Base-by-base conservation (phyloP, 2,329 filamentous ascomycete genomes). In the Beauveria rudraprayagi region DNA sequence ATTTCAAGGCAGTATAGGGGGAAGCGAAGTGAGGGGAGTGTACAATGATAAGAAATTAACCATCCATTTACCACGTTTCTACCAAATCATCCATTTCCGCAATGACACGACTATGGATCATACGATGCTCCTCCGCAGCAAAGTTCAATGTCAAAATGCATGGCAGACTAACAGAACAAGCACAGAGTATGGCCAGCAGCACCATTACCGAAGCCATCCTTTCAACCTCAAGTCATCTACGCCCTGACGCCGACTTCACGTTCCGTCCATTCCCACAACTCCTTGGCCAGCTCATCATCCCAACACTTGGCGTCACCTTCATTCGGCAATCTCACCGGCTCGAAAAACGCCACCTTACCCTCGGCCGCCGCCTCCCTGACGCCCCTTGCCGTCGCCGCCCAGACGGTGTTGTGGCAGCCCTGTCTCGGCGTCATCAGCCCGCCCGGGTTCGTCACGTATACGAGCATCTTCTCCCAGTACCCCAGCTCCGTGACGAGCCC, bases 221-320 rank as follows among this genome's bases (percentile, higher is more conserved):
- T n/a, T 7, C 28, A 28, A 26, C 6, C 17, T 28, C 26, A 9
- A 10, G 30, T n/a, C 22, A 43, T 8, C 43, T 61, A 55, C 30
- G 58, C 58, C 34, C 28, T 54, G 22, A 61, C 46, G 40, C 60
- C 60, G 40, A 61, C 53, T n/a, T 41, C 67, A 28, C 65, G 63
- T 41, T 71, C 66, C 9, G 75, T 77, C 73, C 75, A 77, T 24
- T 71, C 65, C 75, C 75, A 77, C 62, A 78, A 54, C 67, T 69
- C 65, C 56, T 66, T 69, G 1, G 68, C 72, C 56, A 77, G 57
- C 4, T 69, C 63, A 44, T 70, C 66, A 61, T 71, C 67, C 53
- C 65, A 66, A 41, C 65, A 67, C 55, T 56, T 57, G n/a, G 62
- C 62, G 51, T 67, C 65, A 1, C 68, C 67, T 4, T 56, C 56